These are phyloP conservation scores for Adansonia digitata DNA, from an alignment of 345 rosid species.

Conservation along the genomic window DNA sequence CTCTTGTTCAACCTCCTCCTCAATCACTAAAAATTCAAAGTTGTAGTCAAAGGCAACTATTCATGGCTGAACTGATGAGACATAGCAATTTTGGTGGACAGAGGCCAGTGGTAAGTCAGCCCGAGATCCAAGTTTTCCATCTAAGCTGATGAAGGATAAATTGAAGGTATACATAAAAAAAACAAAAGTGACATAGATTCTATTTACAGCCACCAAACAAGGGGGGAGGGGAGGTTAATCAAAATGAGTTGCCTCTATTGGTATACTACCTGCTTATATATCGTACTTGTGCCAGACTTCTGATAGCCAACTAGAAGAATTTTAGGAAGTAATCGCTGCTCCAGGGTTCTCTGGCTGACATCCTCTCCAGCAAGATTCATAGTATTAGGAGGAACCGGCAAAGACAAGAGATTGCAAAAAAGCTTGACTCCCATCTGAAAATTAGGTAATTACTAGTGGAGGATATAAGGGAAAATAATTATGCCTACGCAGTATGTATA, in stretches of 20 bases:
- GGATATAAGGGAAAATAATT: constrained; percentile 9
- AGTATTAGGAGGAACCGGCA: constrained; percentile 54
- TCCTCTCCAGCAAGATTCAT: constrained; percentile 28
- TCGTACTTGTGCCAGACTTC: constrained; percentile 79
- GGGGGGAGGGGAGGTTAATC: not conserved
- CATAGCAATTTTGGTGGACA: not conserved
- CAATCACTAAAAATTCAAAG: not conserved
- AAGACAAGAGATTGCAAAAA: constrained; percentile 39
- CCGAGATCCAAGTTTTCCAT: not conserved
- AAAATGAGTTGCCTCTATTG: not conserved
- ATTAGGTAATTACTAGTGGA: constrained; percentile 7
- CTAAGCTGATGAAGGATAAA: not conserved
- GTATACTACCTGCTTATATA: constrained; percentile 68
- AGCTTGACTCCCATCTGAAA: constrained; percentile 49
- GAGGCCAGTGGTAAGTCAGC: not conserved
- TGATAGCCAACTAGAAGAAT: constrained; percentile 70
- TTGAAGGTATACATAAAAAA: not conserved
- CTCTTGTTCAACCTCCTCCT: not conserved
- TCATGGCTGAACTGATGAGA: not conserved
- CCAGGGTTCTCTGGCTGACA: constrained; percentile 14
- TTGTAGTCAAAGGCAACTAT: not conserved
- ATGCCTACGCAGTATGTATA: constrained; percentile 4
- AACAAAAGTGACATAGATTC: not conserved
- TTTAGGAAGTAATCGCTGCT: constrained; percentile 34
- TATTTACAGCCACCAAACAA: not conserved